Evolutionary conservation across 2,329 filamentous ascomycete genomes (phyloP).

Genomic region (Trichoderma koningii): DNA sequence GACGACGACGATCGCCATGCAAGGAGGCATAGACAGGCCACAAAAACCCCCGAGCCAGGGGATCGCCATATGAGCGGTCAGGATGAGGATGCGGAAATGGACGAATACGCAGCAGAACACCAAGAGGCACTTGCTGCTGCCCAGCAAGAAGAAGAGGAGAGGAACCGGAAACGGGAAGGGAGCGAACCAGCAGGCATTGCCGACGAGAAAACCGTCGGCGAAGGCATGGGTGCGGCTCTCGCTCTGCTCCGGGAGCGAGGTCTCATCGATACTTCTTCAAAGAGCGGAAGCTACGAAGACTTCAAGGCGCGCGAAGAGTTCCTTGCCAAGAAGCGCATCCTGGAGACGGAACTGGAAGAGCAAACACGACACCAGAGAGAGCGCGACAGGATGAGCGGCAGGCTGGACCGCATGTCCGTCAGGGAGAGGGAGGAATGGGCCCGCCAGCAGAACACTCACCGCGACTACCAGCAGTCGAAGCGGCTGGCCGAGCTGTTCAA

Average conservation of each 20-base stretch:
- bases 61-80: slow-evolving; percentile 51
- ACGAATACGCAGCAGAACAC: slow-evolving; percentile 41
- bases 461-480: slow-evolving; percentile 81
- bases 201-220: slow-evolving; percentile 76
- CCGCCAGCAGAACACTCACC: slow-evolving; percentile 81
- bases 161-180: slow-evolving; percentile 40
- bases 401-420: slow-evolving; percentile 84
- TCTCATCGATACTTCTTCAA: slow-evolving; percentile 67
- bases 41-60: slow-evolving; percentile 41
- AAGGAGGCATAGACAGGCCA: slow-evolving; percentile 44
- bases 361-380: slow-evolving; percentile 81
- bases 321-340: slow-evolving; percentile 70
- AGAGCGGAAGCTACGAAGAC: slow-evolving; percentile 64
- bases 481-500: slow-evolving; percentile 84
- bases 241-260: slow-evolving; percentile 83
- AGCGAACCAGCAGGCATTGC: slow-evolving; percentile 68
- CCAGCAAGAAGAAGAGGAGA: slow-evolving; percentile 41
- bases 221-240: slow-evolving; percentile 80
- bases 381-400: slow-evolving; percentile 79
- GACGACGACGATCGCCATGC: slow-evolving; percentile 58
- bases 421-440: slow-evolving; percentile 89
- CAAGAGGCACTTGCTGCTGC: not conserved
- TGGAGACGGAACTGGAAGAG: slow-evolving; percentile 76
- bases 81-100: slow-evolving; percentile 40
- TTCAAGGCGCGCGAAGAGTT: slow-evolving; percentile 76